Evolutionary conservation across 148 eudicot species (phyloP).

Genomic region (Rhododendron vialii): DNA sequence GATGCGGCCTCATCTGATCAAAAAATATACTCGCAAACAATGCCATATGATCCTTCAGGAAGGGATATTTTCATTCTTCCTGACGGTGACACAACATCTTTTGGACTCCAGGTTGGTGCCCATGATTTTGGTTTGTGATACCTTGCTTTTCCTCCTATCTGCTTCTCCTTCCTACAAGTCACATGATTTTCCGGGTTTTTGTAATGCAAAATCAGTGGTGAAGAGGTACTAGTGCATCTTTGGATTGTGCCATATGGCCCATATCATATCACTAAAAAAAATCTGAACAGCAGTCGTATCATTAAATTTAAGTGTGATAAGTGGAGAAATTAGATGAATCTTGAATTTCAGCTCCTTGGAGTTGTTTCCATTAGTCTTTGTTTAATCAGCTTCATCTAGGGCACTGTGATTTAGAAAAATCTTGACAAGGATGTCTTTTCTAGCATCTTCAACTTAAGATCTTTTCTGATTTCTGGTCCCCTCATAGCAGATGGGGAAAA

Average conservation of each 20-base stretch:
- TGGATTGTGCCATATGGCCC: neutral
- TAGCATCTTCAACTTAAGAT: neutral
- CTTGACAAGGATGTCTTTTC: neutral
- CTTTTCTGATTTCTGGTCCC: neutral
- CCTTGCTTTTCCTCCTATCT: neutral
- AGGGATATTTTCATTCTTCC: constrained; percentile 57
- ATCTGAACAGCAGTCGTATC: neutral
- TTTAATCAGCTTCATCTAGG: neutral
- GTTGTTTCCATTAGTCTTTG: neutral
- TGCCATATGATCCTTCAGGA: constrained; percentile 49
- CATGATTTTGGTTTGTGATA: neutral
- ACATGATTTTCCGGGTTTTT: neutral
- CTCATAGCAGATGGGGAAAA: neutral
- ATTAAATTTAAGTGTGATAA: neutral
- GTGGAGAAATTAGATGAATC: neutral
- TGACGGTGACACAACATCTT: constrained; percentile 22
- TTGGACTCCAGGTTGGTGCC: constrained; percentile 35
- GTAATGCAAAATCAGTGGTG: neutral
- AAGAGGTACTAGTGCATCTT: neutral
- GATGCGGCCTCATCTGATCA: constrained; percentile 63
- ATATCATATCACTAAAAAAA: neutral
- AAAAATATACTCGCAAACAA: constrained; percentile 78
- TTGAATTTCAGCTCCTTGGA: neutral
- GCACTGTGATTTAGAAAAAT: neutral
- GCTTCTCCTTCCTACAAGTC: neutral